These are phyloP conservation scores for Penicillium daleae DNA, from an alignment of 495 filamentous ascomycete genomes.

Conservation along the genomic window DNA sequence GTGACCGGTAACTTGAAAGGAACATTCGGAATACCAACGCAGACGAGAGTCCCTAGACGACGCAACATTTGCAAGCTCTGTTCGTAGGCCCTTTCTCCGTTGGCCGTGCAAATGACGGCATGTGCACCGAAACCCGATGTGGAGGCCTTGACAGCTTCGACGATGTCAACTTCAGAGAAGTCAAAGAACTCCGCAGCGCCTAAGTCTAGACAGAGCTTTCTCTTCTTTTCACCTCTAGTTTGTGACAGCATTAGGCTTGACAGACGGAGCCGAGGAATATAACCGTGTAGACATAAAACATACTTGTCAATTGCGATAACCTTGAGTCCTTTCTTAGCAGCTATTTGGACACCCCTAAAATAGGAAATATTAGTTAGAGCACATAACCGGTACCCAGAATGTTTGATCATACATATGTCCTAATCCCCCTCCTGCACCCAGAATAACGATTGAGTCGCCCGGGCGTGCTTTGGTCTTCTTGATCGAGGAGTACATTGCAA, in stretches of 20 bases:
- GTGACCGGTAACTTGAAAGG: conserved; percentile 43
- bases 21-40: conserved; percentile 46
- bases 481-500: conserved; percentile 54
- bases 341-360: conserved; percentile 48
- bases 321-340: conserved; percentile 42
- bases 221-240: conserved; percentile 44
- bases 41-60: conserved; percentile 45
- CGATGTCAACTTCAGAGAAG: conserved; percentile 44
- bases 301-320: conserved; percentile 52
- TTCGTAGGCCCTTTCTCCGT: conserved; percentile 42
- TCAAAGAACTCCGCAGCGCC: conserved; percentile 46
- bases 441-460: conserved; percentile 46
- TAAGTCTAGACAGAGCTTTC: conserved; percentile 43
- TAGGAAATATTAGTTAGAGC: background rate
- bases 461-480: conserved; percentile 45
- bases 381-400: background rate
- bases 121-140: conserved; percentile 47
- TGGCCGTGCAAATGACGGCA: conserved; percentile 50
- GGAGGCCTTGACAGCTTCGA: conserved; percentile 34
- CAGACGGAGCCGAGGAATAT: background rate
- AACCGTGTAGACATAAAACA: background rate
- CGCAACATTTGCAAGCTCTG: conserved; percentile 47
- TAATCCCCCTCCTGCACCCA: conserved; percentile 49
- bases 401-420: conserved; percentile 43
- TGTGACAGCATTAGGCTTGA: background rate